Conservation (phyloP, 2,329 filamentous ascomycete species). For the Aspergillus sp. region DNA sequence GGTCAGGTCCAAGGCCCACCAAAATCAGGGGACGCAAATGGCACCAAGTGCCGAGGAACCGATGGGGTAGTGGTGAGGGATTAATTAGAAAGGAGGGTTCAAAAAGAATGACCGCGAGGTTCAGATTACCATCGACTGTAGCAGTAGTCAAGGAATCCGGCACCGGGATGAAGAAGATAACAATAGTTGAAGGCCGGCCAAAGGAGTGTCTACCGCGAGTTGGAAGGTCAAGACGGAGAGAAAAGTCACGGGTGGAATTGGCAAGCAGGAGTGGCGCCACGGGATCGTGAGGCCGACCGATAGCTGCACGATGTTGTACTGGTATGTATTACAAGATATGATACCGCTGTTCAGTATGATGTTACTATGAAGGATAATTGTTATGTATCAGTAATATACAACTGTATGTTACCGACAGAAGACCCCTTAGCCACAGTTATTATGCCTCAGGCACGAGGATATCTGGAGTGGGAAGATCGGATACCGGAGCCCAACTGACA, state of each 20-base stretch:
- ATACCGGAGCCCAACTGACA: not conserved
- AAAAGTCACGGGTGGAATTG: slow-evolving; percentile 13
- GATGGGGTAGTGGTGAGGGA: not conserved
- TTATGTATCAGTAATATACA: not conserved
- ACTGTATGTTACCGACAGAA: not conserved
- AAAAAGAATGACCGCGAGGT: not conserved
- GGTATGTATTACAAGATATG: not conserved
- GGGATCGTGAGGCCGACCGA: slow-evolving; percentile 3
- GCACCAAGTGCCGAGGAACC: slow-evolving; percentile 3
- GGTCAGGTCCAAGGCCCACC: slow-evolving; percentile 15
- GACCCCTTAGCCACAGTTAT: not conserved
- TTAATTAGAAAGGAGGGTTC: slow-evolving; percentile 3
- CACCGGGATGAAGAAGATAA: slow-evolving; percentile 9
- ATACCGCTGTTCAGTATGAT: too few relatives aligned
- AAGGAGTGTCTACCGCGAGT: slow-evolving; percentile 3
- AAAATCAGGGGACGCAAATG: slow-evolving; percentile 19
- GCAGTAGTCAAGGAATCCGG: not conserved
- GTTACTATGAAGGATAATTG: not conserved
- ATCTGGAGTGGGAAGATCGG: not conserved
- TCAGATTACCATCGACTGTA: not conserved
- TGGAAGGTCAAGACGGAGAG: slow-evolving; percentile 6
- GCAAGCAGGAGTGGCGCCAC: slow-evolving; percentile 15
- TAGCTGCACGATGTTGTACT: not conserved
- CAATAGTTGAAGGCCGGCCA: slow-evolving; percentile 7
- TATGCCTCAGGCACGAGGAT: not conserved